These are phyloP conservation scores for Microdochium trichocladiopsis DNA, from an alignment of 2,329 filamentous ascomycete genomes.

Conservation along the genomic window DNA sequence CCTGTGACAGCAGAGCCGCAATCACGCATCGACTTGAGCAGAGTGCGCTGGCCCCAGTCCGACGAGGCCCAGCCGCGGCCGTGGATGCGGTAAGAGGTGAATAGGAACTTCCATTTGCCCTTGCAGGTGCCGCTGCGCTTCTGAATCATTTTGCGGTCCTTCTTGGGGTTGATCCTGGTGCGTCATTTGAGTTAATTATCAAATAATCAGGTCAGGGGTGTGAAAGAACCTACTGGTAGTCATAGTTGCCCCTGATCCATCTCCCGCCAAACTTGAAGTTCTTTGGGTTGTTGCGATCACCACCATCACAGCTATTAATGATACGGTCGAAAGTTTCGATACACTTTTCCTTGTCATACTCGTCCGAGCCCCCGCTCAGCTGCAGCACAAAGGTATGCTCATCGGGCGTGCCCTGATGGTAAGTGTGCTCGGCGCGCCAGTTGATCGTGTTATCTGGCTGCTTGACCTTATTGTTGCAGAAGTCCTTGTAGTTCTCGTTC, in stretches of 20 bases:
- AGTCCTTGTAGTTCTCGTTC: constrained; percentile 17
- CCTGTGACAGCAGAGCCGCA: constrained; percentile 2
- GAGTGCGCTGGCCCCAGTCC: constrained; percentile 1
- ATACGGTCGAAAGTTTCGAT: constrained; percentile 4
- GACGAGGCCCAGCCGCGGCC: background rate
- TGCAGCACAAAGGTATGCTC: constrained; percentile 13
- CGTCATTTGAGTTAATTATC: too few relatives aligned
- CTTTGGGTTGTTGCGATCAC: background rate
- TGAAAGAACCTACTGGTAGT: too few relatives aligned
- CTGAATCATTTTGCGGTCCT: background rate
- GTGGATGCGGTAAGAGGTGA: background rate
- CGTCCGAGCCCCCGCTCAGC: constrained; percentile 4
- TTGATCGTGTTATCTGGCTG: constrained; percentile 7
- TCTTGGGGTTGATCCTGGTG: background rate
- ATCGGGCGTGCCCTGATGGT: constrained; percentile 18
- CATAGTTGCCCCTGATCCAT: background rate
- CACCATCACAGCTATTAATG: background rate
- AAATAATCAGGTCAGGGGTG: too few relatives aligned
- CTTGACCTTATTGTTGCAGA: constrained; percentile 14
- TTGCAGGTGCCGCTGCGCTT: background rate
- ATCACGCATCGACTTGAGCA: constrained; percentile 6
- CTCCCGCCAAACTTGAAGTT: background rate
- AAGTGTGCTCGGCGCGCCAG: constrained; percentile 13
- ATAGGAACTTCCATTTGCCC: background rate
- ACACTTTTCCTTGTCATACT: constrained; percentile 10